Conservation (phyloP, 1,284 basidiomycete species). For the Marasmius oreades region DNA sequence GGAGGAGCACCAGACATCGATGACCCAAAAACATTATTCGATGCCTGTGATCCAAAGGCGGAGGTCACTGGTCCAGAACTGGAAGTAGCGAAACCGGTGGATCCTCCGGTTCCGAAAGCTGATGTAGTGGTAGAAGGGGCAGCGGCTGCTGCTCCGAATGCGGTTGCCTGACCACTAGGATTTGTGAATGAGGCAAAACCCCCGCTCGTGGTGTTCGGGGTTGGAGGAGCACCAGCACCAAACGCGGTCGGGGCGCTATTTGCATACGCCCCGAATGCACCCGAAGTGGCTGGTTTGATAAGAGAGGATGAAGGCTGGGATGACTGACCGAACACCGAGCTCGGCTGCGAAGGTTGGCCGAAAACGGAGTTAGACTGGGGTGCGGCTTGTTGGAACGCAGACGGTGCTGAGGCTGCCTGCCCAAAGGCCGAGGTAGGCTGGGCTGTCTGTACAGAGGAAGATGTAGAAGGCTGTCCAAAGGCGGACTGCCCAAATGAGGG, state of each 20-base stretch:
- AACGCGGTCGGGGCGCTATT: conserved; percentile 21
- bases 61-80: background rate
- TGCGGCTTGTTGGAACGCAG: conserved; percentile 32
- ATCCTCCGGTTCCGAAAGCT: background rate
- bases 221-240: conserved; percentile 16
- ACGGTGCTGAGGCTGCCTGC: conserved; percentile 30
- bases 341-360: conserved; percentile 19
- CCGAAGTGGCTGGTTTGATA: conserved; percentile 28
- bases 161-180: conserved; percentile 18
- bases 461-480: conserved; percentile 20
- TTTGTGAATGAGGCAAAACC: conserved; percentile 35
- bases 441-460: conserved; percentile 29
- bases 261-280: conserved; percentile 33
- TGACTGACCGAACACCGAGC: conserved; percentile 30
- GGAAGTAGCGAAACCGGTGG: background rate
- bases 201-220: conserved; percentile 12
- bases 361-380: conserved; percentile 15
- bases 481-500: conserved; percentile 23
- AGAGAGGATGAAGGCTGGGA: conserved; percentile 17
- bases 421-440: conserved; percentile 36
- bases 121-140: background rate
- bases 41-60: conserved; percentile 3
- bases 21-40: background rate
- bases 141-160: conserved; percentile 20
- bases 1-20: background rate